phyloP scores from a whole-genome alignment of 1,139 yeast genomes.

The Nakaseomyces sp. region DNA sequence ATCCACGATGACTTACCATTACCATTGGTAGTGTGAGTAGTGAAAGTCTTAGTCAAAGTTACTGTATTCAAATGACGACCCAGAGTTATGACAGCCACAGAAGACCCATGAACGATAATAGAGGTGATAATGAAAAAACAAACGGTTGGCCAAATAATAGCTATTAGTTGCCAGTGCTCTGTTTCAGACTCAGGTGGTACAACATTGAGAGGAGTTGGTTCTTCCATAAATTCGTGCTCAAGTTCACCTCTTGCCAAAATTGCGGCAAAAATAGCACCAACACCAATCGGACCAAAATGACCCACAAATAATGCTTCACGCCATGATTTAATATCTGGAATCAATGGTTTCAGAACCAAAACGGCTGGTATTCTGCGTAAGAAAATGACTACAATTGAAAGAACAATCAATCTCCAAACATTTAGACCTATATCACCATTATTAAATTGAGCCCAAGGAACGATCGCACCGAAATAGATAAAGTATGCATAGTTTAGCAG shows the following conservation, averaged over 20 bases:
- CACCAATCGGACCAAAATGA: constrained; percentile 98
- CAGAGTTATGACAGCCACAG: constrained; percentile 85
- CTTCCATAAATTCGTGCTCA: constrained; percentile 44
- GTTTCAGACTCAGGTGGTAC: constrained; percentile 47
- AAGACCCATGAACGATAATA: constrained; percentile 90
- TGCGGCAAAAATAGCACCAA: constrained; percentile 89
- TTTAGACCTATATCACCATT: constrained; percentile 54
- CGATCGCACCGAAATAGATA: constrained; percentile 87
- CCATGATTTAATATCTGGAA: constrained; percentile 93
- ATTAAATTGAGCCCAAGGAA: constrained; percentile 88
- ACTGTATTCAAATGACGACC: constrained; percentile 86
- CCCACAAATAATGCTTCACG: constrained; percentile 94
- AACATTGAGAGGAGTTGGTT: constrained; percentile 50
- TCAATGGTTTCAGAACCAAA: constrained; percentile 61
- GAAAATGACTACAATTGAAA: constrained; percentile 77
- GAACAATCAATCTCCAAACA: constrained; percentile 75
- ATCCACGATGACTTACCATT: constrained; percentile 67
- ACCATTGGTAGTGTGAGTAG: constrained; percentile 56
- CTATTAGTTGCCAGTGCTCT: constrained; percentile 61
- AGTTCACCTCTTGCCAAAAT: constrained; percentile 75
- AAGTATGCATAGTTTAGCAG: constrained; percentile 78
- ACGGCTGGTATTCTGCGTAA: constrained; percentile 87
- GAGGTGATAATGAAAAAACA: constrained; percentile 80
- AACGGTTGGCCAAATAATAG: constrained; percentile 82
- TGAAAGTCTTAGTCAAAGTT: constrained; percentile 88